These are phyloP conservation scores for Nannochloris sp. DNA, from an alignment of 139 green algal species.

Conservation along the genomic window DNA sequence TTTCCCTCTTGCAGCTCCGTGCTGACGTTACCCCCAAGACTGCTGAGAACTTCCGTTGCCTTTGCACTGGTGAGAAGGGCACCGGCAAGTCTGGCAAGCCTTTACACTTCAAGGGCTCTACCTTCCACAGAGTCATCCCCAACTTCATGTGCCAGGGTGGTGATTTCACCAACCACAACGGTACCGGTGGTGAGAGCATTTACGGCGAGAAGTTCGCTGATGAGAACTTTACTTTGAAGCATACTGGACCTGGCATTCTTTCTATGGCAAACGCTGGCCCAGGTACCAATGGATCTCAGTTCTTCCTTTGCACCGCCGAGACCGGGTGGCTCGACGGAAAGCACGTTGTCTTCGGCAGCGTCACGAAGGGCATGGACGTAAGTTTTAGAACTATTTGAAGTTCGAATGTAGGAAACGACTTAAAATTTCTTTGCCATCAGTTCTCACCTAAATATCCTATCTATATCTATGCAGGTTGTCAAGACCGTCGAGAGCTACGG, in stretches of 20 bases:
- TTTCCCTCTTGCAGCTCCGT: constrained; percentile 66
- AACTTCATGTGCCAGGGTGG: constrained; percentile 65
- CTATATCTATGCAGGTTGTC: constrained; percentile 35
- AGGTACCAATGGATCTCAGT: constrained; percentile 60
- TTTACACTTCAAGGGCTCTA: constrained; percentile 74
- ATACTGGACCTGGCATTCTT: constrained; percentile 31
- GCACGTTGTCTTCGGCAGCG: constrained; percentile 60
- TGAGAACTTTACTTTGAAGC: constrained; percentile 33
- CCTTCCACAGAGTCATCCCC: constrained; percentile 74
- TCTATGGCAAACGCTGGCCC: constrained; percentile 58
- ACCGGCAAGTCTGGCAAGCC: constrained; percentile 67
- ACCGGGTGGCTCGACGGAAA: constrained; percentile 74
- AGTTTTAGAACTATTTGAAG: background rate
- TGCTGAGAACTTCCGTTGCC: constrained; percentile 79
- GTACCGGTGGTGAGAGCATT: constrained; percentile 81
- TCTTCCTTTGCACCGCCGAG: constrained; percentile 46
- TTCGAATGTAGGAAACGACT: no score
- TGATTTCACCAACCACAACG: constrained; percentile 54
- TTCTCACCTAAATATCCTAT: no score
- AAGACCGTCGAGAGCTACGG: constrained; percentile 53
- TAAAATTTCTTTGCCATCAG: background rate
- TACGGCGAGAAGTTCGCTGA: constrained; percentile 59
- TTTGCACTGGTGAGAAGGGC: constrained; percentile 68
- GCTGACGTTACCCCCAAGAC: constrained; percentile 82
- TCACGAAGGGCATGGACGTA: constrained; percentile 70